Percentiles rank a stretch among this genome's conserved stretches.
Evolutionary conservation across 2,329 filamentous ascomycete species (phyloP).

Genomic region (Pestalotiopsis fici): DNA sequence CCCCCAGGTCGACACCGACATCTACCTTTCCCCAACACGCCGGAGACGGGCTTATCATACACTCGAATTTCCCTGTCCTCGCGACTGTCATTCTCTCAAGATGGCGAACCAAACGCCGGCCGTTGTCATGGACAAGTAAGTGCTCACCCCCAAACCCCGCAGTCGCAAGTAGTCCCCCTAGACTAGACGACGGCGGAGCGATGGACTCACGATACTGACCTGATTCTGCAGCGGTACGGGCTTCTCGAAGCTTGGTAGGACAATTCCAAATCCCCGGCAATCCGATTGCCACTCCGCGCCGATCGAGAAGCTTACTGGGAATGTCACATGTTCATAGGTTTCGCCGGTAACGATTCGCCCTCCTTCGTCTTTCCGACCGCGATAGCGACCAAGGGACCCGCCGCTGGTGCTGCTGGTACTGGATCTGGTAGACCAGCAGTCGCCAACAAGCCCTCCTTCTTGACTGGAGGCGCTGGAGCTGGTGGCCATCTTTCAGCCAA

Average conservation of each 20-base stretch:
- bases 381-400: slow-evolving; percentile 88
- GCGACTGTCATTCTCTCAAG: slow-evolving; percentile 30
- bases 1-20: neutral
- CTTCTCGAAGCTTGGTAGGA: slow-evolving; percentile 95
- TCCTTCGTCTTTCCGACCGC: slow-evolving; percentile 99
- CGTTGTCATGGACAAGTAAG: slow-evolving; percentile 99
- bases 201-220: slow-evolving; percentile 34
- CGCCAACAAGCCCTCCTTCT: slow-evolving; percentile 91
- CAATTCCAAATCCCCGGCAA: neutral
- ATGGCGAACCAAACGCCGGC: slow-evolving; percentile 99
- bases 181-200: neutral
- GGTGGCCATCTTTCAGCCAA: slow-evolving; percentile 84
- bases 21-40: neutral
- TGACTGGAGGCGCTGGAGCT: slow-evolving; percentile 86
- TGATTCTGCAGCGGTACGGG: slow-evolving; percentile 80
- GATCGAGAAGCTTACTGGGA: neutral
- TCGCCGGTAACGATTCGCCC: slow-evolving; percentile 97
- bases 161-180: slow-evolving; percentile 13
- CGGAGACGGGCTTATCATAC: neutral
- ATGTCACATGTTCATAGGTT: slow-evolving; percentile 58
- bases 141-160: slow-evolving; percentile 33
- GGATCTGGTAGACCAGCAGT: slow-evolving; percentile 88
- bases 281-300: slow-evolving; percentile 7
- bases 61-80: neutral
- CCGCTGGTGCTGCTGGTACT: slow-evolving; percentile 70